A percentile compares a stretch with the other conserved stretches of the same genome.
phyloP scores from a whole-genome alignment of 257 asterid species.

The Capsicum pubescens region DNA sequence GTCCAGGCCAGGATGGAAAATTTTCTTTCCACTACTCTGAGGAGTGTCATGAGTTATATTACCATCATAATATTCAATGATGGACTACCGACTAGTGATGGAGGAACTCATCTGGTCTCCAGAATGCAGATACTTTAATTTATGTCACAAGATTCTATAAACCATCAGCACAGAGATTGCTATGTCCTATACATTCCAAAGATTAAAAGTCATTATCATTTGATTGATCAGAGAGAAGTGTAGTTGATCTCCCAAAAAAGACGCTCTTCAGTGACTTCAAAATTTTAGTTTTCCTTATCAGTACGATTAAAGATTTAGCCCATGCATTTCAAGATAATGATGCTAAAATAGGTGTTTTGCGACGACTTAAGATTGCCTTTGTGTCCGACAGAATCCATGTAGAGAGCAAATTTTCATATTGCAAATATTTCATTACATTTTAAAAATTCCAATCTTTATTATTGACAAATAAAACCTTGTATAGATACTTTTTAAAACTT shows the following conservation, averaged over 20 bases:
- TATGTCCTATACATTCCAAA: not conserved
- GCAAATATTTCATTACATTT: not conserved
- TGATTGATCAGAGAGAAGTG: constrained; percentile 2
- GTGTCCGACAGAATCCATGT: not conserved
- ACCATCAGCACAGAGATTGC: constrained; percentile 1
- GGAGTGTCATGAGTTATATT: not conserved
- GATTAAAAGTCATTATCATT: constrained; percentile 16
- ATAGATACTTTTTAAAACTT: not conserved
- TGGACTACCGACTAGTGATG: not conserved
- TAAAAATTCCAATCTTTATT: not conserved
- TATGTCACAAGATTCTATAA: not conserved
- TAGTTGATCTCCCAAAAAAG: not conserved
- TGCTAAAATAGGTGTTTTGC: not conserved
- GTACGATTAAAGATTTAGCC: not conserved
- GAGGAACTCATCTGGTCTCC: not conserved
- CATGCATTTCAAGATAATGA: not conserved
- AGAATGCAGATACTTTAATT: not conserved
- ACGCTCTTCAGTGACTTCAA: constrained; percentile 21
- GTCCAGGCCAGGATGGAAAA: not conserved
- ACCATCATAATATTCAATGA: not conserved
- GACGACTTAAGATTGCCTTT: not conserved
- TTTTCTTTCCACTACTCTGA: constrained; percentile 6
- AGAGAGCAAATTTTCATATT: not conserved
- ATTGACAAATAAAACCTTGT: not conserved
- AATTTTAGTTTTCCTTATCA: not conserved